phyloP scores from a whole-genome alignment of 2,329 filamentous ascomycete genomes.

The Microdochium trichocladiopsis region DNA sequence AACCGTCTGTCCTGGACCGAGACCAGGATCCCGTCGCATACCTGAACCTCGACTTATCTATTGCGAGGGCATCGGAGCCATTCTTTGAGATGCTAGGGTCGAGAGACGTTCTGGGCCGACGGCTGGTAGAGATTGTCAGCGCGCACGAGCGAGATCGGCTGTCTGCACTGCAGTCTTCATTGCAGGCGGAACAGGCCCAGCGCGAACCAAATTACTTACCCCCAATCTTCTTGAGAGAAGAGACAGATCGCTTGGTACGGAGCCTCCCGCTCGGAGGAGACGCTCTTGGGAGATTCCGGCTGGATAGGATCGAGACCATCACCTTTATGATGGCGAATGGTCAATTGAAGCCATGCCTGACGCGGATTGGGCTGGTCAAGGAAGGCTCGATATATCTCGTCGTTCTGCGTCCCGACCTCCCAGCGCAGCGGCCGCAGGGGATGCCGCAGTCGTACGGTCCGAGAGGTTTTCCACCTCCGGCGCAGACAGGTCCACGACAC shows the following conservation, averaged over 20 bases:
- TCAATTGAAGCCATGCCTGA: slow-evolving; percentile 38
- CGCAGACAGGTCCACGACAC: slow-evolving; percentile 22
- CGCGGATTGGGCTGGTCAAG: slow-evolving; percentile 51
- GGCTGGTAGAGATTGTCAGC: slow-evolving; percentile 46
- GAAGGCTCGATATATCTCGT: slow-evolving; percentile 57
- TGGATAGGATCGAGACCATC: slow-evolving; percentile 48
- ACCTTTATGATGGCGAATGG: slow-evolving; percentile 46
- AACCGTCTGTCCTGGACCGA: slow-evolving; percentile 27
- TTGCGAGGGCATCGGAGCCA: slow-evolving; percentile 46
- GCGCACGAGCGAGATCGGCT: slow-evolving; percentile 46
- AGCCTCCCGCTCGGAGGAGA: slow-evolving; percentile 45
- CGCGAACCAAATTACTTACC: slow-evolving; percentile 57
- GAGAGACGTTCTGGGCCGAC: slow-evolving; percentile 37
- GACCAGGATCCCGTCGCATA: slow-evolving; percentile 48
- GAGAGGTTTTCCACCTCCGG: slow-evolving; percentile 33
- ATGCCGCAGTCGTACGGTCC: slow-evolving; percentile 36
- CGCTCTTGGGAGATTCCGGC: slow-evolving; percentile 41
- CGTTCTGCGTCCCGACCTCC: slow-evolving; percentile 37
- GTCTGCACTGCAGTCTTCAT: slow-evolving; percentile 37
- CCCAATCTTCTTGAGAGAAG: slow-evolving; percentile 50
- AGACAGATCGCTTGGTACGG: slow-evolving; percentile 48
- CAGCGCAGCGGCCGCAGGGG: slow-evolving; percentile 17
- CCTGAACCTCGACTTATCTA: slow-evolving; percentile 49
- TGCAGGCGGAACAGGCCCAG: slow-evolving; percentile 50
- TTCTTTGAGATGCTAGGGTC: slow-evolving; percentile 51